phyloP scores from a whole-genome alignment of 129 eudicot species.

The Tanacetum coccineum region DNA sequence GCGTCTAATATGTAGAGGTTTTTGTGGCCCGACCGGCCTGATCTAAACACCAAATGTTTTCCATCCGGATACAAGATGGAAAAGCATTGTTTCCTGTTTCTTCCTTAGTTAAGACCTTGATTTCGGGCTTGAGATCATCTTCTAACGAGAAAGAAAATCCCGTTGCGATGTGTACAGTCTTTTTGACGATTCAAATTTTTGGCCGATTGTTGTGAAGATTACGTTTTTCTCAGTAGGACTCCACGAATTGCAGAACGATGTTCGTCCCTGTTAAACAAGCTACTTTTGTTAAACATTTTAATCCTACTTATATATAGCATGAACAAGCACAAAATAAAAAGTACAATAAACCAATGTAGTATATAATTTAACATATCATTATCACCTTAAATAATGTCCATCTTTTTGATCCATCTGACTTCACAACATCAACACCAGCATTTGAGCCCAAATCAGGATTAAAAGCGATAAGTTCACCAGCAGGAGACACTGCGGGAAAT shows the following conservation, averaged over 20 bases:
- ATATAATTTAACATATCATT: no score
- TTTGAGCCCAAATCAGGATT: conserved; percentile 49
- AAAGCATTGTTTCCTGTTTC: conserved; percentile 79
- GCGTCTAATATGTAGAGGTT: conserved; percentile 68
- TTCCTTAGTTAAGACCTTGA: conserved; percentile 64
- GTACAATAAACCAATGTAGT: no score
- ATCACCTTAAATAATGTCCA: conserved; percentile 48
- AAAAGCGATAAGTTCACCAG: conserved; percentile 54
- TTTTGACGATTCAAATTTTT: conserved; percentile 46
- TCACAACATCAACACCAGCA: conserved; percentile 55
- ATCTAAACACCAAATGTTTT: conserved; percentile 55
- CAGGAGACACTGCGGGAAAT: conserved; percentile 67
- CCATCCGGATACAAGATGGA: conserved; percentile 80
- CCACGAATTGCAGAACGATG: conserved; percentile 62
- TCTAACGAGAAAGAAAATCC: conserved; percentile 46
- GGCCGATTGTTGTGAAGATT: conserved; percentile 72
- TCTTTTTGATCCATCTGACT: conserved; percentile 71
- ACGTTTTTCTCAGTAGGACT: conserved; percentile 57
- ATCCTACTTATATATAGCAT: no score
- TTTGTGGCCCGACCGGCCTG: conserved; percentile 82
- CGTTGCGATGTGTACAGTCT: conserved; percentile 76
- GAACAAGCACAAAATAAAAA: no score
- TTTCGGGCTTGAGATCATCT: conserved; percentile 23
- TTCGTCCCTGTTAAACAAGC: conserved; percentile 20
- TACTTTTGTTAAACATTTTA: no score